These are phyloP conservation scores for Chrysoporthe austroafricana DNA, from an alignment of 2,329 filamentous ascomycete species.

Conservation along the genomic window DNA sequence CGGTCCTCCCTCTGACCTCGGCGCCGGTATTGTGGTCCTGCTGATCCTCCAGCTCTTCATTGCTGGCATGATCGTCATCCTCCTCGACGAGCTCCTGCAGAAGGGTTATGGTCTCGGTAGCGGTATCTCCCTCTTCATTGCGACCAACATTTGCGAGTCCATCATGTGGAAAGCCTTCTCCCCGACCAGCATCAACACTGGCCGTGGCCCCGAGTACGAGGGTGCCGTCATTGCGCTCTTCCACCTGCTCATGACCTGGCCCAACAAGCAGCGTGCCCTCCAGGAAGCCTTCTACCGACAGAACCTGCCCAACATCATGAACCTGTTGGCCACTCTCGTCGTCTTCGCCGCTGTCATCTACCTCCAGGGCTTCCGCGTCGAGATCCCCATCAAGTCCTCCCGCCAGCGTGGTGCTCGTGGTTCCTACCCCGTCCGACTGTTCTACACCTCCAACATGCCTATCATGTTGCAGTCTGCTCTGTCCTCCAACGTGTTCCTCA, in stretches of 20 bases:
- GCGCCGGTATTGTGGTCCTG: slow-evolving; percentile 96
- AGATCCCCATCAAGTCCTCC: slow-evolving; percentile 99
- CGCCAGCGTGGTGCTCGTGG: slow-evolving; percentile 98
- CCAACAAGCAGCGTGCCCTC: slow-evolving; percentile 98
- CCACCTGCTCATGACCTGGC: slow-evolving; percentile 97
- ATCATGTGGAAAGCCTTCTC: slow-evolving; percentile 99
- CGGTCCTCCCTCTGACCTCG: slow-evolving; percentile 93
- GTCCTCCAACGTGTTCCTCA: slow-evolving; percentile 98
- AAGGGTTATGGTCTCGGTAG: slow-evolving; percentile 99
- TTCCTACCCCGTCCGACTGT: slow-evolving; percentile 96
- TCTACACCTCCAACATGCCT: slow-evolving; percentile 99
- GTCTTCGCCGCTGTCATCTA: slow-evolving; percentile 99
- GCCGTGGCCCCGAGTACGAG: slow-evolving; percentile 98
- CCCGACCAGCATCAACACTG: slow-evolving; percentile 98
- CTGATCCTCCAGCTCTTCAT: slow-evolving; percentile 97
- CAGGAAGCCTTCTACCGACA: slow-evolving; percentile 99
- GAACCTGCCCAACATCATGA: slow-evolving; percentile 99
- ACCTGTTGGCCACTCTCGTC: slow-evolving; percentile 87
- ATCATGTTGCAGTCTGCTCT: slow-evolving; percentile 99
- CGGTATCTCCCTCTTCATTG: slow-evolving; percentile 99
- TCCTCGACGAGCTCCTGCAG: slow-evolving; percentile 97
- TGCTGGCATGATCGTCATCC: slow-evolving; percentile 97
- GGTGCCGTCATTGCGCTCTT: slow-evolving; percentile 97
- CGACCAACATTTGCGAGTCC: slow-evolving; percentile 99
- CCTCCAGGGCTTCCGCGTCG: slow-evolving; percentile 98